Percentiles rank a stretch among this genome's conserved stretches.
Evolutionary conservation across 257 asterid genomes (phyloP).

Genomic region (Nicotiana tabacum): DNA sequence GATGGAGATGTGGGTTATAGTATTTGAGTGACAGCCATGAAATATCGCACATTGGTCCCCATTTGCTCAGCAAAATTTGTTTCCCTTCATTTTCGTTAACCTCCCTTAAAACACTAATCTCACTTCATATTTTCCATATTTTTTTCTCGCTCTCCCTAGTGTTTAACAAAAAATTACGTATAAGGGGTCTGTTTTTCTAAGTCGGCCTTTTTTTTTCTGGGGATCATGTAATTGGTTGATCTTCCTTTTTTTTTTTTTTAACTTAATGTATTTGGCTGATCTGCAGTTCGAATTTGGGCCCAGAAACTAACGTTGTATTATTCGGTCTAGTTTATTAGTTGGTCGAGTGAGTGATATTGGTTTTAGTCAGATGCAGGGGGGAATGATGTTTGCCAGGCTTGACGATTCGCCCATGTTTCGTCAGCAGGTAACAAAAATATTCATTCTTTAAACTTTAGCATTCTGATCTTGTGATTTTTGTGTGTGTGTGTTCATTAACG

Average conservation of each 20-base stretch:
- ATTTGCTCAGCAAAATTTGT: neutral
- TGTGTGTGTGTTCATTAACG: neutral
- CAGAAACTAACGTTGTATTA: neutral
- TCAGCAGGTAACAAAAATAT: constrained; percentile 53
- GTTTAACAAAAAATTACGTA: neutral
- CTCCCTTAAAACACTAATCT: neutral
- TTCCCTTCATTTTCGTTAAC: constrained; percentile 50
- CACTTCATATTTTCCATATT: neutral
- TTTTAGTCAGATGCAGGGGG: constrained; percentile 45
- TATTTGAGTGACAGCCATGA: constrained; percentile 34
- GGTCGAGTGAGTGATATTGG: neutral
- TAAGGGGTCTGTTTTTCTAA: neutral
- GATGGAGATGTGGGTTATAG: neutral
- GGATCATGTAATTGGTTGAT: neutral
- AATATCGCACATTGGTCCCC: constrained; percentile 27
- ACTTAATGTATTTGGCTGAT: neutral
- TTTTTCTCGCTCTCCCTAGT: constrained; percentile 4
- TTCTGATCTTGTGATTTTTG: neutral
- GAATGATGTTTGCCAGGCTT: constrained; percentile 59
- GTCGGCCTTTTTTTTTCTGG: no score
- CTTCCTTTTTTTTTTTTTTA: no score
- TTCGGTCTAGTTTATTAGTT: neutral
- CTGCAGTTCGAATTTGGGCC: neutral
- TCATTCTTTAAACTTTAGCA: neutral
- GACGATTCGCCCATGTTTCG: constrained; percentile 99